Base-by-base conservation (phyloP, 2,329 filamentous ascomycete species). In the Aspergillus versicolor region DNA sequence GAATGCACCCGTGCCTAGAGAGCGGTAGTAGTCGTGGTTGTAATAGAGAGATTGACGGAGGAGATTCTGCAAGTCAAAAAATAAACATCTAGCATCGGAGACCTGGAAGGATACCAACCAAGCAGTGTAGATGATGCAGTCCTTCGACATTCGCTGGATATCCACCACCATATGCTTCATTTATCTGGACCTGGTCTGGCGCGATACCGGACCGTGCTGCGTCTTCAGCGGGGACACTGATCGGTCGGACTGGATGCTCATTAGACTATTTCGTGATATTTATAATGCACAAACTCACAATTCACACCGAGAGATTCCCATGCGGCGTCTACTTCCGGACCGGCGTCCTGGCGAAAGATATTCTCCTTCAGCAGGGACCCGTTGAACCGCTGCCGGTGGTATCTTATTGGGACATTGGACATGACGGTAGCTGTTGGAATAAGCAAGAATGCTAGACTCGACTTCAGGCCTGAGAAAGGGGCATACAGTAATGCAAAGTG, bases 11-110 rank as follows among this genome's bases (percentile, higher is more conserved):
- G 77, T 65, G 3, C 80, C 79, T 24, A 78, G 63, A 0, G 65
- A 65, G 58, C 77, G 77, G 68, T 88, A 88, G 65, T 85, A 81
- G 17, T 82, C 76, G 54, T 82, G 82, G 64, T 87, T 87, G 73
- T 81, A 87, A 65, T 81, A 83, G 0, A 86, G 70, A 0, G 80
- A 73, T 64, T 87, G 81, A 1, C 85, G 81, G 6, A 88, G 65
- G 5, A 87, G 75, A 56, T 88, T 84, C 82, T 80, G n/a, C 0
- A 13, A 7, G 13, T 32, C 34, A 11, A 24, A 17, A 17, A n/a
- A 3, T 11, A 9, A 27, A 9, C 2, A 7, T 9, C 21, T 27
- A 27, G 9, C 2, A 27, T 27, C 24, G 24, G 19, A 9, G 7
- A 27, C 8, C 7, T 27, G 24, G 19, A 8, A 27, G 3, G 38